Conservation (phyloP, 1,284 basidiomycete species). For the Sutorius eximius region DNA sequence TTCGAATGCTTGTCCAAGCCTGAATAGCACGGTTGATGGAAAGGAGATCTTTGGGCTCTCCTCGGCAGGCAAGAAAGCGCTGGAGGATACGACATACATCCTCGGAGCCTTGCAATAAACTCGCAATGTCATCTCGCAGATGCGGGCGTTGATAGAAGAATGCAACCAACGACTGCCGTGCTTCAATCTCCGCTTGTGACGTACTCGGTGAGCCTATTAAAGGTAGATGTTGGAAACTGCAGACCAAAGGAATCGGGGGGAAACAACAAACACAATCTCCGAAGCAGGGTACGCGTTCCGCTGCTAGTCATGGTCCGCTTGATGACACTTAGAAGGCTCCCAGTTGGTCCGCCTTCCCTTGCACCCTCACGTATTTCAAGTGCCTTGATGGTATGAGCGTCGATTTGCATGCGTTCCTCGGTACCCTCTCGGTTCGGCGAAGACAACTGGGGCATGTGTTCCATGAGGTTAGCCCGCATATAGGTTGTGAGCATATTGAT, state of each 20-base stretch:
- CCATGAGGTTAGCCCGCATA: slow-evolving; percentile 71
- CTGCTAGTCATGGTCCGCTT: slow-evolving; percentile 80
- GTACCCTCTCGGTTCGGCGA: slow-evolving; percentile 60
- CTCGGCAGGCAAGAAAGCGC: slow-evolving; percentile 70
- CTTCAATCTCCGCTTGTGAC: slow-evolving; percentile 68
- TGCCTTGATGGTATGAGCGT: slow-evolving; percentile 85
- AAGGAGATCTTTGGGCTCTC: slow-evolving; percentile 65
- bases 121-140: slow-evolving; percentile 68
- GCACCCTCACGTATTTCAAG: slow-evolving; percentile 84
- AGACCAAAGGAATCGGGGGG: neutral
- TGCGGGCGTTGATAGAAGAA: slow-evolving; percentile 67
- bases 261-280: slow-evolving; percentile 68
- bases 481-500: slow-evolving; percentile 69
- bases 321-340: slow-evolving; percentile 77
- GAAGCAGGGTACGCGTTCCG: slow-evolving; percentile 74
- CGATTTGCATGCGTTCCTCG: slow-evolving; percentile 80
- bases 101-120: slow-evolving; percentile 57
- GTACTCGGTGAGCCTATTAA: slow-evolving; percentile 81
- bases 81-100: slow-evolving; percentile 82
- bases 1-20: slow-evolving; percentile 54
- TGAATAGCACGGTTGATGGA: slow-evolving; percentile 62
- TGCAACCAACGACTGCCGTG: slow-evolving; percentile 78
- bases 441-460: slow-evolving; percentile 71
- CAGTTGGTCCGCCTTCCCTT: slow-evolving; percentile 69
- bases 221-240: slow-evolving; percentile 11